phyloP scores from a whole-genome alignment of 1,284 basidiomycete species.

The Ustilago cynodontis region DNA sequence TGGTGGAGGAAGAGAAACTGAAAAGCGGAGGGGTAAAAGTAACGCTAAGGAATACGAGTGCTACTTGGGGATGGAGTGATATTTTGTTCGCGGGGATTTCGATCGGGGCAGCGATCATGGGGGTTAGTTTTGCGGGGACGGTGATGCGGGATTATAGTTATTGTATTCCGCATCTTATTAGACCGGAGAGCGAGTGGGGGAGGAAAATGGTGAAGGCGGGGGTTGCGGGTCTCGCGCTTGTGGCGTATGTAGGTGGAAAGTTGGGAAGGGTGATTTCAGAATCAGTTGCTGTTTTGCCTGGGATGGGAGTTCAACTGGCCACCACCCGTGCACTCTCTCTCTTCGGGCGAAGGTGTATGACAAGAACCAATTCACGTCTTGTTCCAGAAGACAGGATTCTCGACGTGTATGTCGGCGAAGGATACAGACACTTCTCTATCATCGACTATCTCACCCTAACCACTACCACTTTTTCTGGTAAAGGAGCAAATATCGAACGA shows the following conservation, averaged over 20 bases:
- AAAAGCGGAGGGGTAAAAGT: conserved; percentile 33
- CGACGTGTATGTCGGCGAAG: conserved; percentile 59
- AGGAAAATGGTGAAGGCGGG: not conserved
- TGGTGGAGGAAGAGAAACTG: conserved; percentile 14
- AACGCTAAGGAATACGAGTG: conserved; percentile 25
- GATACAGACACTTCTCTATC: conserved; percentile 52
- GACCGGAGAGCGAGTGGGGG: not conserved
- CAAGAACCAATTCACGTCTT: conserved; percentile 11
- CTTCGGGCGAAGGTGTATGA: not conserved
- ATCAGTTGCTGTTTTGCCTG: conserved; percentile 43
- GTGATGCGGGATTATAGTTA: conserved; percentile 22
- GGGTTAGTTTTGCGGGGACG: conserved; percentile 6
- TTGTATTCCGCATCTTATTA: conserved; percentile 25
- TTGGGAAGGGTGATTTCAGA: conserved; percentile 35
- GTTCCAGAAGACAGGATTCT: conserved; percentile 59
- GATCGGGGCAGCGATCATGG: conserved; percentile 7
- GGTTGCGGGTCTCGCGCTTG: conserved; percentile 5
- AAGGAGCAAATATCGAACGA: conserved; percentile 13
- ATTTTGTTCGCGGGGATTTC: conserved; percentile 10
- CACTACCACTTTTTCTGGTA: not conserved
- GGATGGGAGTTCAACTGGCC: conserved; percentile 57
- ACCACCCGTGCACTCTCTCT: conserved; percentile 45
- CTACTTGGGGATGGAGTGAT: conserved; percentile 26
- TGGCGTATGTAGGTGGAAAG: conserved; percentile 29
- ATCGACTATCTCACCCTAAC: conserved; percentile 57